Evolutionary conservation across 192 early-diverging fungal genomes (phyloP), one percentile per base, ranked within the genome.

Genomic region (Coemansia sp.): DNA sequence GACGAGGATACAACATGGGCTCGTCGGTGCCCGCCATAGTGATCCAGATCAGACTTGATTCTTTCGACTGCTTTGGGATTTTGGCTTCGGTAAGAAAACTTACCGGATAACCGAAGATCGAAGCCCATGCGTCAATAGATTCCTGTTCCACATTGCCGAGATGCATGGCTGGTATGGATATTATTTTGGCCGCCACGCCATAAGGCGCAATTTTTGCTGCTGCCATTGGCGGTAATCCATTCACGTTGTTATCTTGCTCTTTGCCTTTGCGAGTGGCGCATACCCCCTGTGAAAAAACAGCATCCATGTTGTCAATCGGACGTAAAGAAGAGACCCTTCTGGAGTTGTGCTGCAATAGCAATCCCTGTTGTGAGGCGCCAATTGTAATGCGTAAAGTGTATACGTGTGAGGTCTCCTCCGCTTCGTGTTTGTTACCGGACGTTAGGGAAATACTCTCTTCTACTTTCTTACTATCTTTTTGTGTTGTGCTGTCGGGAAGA

Each of bases 1-100:
- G 61, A 21, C 61, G 66, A 11, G 78, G 78, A 39, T 81, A 81
- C n/a, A 81, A 54, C 66, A 75, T 70, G 2, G 78, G 78, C 24
- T 81, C 64, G 5, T 63, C 61, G 1, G 6, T 29, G 10, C 22
- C 32, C 0, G 25, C 29, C 22, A 81, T 33, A n/a, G 59, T 57
- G 24, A 81, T 71, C 73, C 74, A 81, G 14, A 72, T 63, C 14
- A 81, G 52, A 3, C 33, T 56, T 4, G 78, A 80, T 9, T 11
- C 22, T 0, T 39, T 7, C 8, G 54, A 39, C 66, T 50, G 29
- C 2, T 22, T 29, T 5, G 19, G 25, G 30, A 36, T 46, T 27
- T 39, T 20, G 54, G 10, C 19, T 27, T 10, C 62, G 7, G 32
- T 30, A 21, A 69, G 56, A 29, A 69, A 61, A 8, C 17, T 50